Conservation (phyloP, 176 grass and related monocot species). For the Pontederia crassipes region DNA sequence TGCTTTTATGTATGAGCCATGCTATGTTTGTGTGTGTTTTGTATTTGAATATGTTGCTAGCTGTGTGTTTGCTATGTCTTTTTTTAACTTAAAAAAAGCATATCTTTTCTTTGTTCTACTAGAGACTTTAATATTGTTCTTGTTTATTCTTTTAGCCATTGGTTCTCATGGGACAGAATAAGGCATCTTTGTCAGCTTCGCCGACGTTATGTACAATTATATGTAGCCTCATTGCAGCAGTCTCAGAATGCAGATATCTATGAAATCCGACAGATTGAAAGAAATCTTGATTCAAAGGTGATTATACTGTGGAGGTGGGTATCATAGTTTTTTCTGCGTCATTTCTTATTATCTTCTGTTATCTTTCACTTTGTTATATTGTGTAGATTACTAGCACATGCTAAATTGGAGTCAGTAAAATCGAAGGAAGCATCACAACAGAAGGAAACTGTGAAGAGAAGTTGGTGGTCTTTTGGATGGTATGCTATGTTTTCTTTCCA, state of each 20-base stretch:
- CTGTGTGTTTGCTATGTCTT: background rate
- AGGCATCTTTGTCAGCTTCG: slow-evolving; percentile 83
- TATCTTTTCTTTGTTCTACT: background rate
- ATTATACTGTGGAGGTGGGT: slow-evolving; percentile 89
- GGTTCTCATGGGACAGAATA: slow-evolving; percentile 87
- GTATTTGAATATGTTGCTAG: background rate
- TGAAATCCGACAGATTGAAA: slow-evolving; percentile 86
- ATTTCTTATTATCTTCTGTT: background rate
- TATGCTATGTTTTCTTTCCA: slow-evolving; percentile 4
- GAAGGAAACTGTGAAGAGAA: slow-evolving; percentile 59
- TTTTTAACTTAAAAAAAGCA: background rate
- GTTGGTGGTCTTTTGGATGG: slow-evolving; percentile 95
- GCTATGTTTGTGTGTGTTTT: too few relatives aligned
- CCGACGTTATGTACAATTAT: slow-evolving; percentile 82
- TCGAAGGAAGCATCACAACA: slow-evolving; percentile 56
- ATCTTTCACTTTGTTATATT: slow-evolving; percentile 16
- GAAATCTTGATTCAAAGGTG: slow-evolving; percentile 82
- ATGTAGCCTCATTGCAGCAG: slow-evolving; percentile 69
- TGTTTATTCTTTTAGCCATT: slow-evolving; percentile 28
- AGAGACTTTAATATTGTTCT: background rate
- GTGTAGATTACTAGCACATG: slow-evolving; percentile 84
- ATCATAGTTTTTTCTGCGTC: background rate
- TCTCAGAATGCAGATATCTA: slow-evolving; percentile 50
- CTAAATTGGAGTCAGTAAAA: slow-evolving; percentile 95
- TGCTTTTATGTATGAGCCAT: background rate